Percentiles rank a stretch among this genome's conserved stretches.
Evolutionary conservation across 2,329 filamentous ascomycete genomes (phyloP).

Genomic region (Talaromyces amestolkiae): DNA sequence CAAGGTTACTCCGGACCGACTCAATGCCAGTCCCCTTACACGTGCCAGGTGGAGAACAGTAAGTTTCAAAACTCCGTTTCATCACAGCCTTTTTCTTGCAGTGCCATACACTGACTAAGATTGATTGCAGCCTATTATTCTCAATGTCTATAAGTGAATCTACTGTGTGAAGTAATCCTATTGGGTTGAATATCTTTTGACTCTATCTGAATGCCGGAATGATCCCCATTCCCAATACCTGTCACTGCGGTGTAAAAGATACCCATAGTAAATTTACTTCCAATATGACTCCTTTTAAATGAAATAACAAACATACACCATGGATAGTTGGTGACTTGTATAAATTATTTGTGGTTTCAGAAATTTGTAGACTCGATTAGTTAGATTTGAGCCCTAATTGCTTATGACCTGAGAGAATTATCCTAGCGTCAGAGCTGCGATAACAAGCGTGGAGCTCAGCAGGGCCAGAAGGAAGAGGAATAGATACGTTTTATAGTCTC

Average conservation of each 20-base stretch:
- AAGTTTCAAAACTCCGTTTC: not conserved
- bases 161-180: not conserved
- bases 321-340: too few species aligned
- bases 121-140: not conserved
- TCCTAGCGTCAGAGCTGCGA: slow-evolving; percentile 6
- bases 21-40: slow-evolving; percentile 8
- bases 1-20: slow-evolving; percentile 3
- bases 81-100: not conserved
- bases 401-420: slow-evolving; percentile 31
- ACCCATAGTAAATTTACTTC: too few species aligned
- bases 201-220: too few species aligned
- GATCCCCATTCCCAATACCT: too few species aligned
- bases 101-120: not conserved
- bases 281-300: too few species aligned
- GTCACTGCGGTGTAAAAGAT: too few species aligned
- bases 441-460: not conserved
- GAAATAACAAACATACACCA: too few species aligned
- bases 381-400: slow-evolving; percentile 48
- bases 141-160: not conserved
- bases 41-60: slow-evolving; percentile 8
- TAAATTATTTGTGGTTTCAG: too few species aligned
- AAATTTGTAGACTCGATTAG: slow-evolving; percentile 28
- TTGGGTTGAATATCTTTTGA: not conserved
- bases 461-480: slow-evolving; percentile 1
- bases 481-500: not conserved